These are phyloP conservation scores for Colletotrichum spaethianum DNA, from an alignment of 2,329 filamentous ascomycete genomes.

Conservation along the genomic window DNA sequence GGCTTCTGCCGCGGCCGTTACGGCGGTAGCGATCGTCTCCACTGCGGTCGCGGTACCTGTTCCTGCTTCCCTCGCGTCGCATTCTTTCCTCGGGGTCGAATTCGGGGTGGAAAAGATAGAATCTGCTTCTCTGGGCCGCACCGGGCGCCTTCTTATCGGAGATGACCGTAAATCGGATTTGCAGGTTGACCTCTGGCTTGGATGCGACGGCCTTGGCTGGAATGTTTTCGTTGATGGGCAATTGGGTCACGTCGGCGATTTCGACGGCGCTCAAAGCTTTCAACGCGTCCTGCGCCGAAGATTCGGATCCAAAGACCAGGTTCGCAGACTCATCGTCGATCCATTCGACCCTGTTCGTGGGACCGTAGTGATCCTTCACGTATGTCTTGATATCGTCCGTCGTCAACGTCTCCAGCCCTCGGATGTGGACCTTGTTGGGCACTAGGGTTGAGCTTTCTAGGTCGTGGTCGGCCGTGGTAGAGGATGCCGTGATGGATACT, in stretches of 20 bases:
- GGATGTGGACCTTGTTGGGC: slow-evolving; percentile 81
- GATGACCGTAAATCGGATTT: slow-evolving; percentile 80
- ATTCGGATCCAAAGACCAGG: slow-evolving; percentile 77
- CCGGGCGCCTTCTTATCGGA: slow-evolving; percentile 85
- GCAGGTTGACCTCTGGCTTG: slow-evolving; percentile 78
- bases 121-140: slow-evolving; percentile 86
- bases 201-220: slow-evolving; percentile 78
- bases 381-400: slow-evolving; percentile 86
- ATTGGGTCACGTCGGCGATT: slow-evolving; percentile 66
- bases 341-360: slow-evolving; percentile 84
- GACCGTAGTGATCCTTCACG: slow-evolving; percentile 75
- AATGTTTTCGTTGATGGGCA: slow-evolving; percentile 75
- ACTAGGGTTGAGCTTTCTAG: slow-evolving; percentile 22
- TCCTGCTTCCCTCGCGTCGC: slow-evolving; percentile 69
- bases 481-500: not conserved
- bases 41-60: slow-evolving; percentile 75
- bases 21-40: slow-evolving; percentile 53
- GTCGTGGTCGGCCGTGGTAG: slow-evolving; percentile 13
- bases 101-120: slow-evolving; percentile 93
- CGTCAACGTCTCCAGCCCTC: slow-evolving; percentile 85
- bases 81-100: slow-evolving; percentile 84
- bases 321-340: slow-evolving; percentile 95
- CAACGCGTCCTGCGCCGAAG: slow-evolving; percentile 68
- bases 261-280: slow-evolving; percentile 66
- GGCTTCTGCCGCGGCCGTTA: slow-evolving; percentile 56